These are phyloP conservation scores for Niveomyces coronatus DNA, from an alignment of 2,329 filamentous ascomycete genomes.

Conservation along the genomic window DNA sequence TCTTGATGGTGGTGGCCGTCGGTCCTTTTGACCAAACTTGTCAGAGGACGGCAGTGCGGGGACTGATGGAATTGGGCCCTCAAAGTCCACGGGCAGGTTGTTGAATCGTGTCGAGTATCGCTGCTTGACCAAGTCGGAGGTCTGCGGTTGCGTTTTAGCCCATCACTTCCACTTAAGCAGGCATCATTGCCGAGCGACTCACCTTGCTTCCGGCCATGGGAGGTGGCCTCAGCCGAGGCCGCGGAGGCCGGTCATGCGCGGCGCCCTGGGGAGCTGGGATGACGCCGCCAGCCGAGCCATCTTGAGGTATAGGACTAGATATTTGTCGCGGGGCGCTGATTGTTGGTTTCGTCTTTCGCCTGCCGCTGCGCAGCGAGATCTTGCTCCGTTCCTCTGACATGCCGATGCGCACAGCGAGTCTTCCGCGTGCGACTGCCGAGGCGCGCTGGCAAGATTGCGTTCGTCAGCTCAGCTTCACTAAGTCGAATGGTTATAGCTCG, in stretches of 20 bases:
- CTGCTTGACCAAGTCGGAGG: slow-evolving; percentile 80
- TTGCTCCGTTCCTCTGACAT: slow-evolving; percentile 55
- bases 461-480: slow-evolving; percentile 2
- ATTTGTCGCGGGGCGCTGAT: slow-evolving; percentile 56
- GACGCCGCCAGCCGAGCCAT: slow-evolving; percentile 23
- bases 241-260: slow-evolving; percentile 19
- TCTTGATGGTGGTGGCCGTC: slow-evolving; percentile 44
- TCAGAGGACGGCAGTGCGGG: slow-evolving; percentile 53
- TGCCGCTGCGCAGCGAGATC: slow-evolving; percentile 53
- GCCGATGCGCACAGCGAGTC: slow-evolving; percentile 11
- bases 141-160: slow-evolving; percentile 29
- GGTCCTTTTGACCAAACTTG: slow-evolving; percentile 44
- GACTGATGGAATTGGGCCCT: slow-evolving; percentile 59
- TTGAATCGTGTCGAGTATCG: slow-evolving; percentile 92
- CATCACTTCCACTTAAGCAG: slow-evolving; percentile 1
- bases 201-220: slow-evolving; percentile 48
- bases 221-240: slow-evolving; percentile 35
- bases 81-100: slow-evolving; percentile 59
- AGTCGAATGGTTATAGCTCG: not conserved
- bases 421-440: not conserved
- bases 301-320: slow-evolving; percentile 47
- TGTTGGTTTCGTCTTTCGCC: slow-evolving; percentile 49
- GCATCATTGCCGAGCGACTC: slow-evolving; percentile 10
- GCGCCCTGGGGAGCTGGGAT: slow-evolving; percentile 16
- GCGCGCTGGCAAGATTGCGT: slow-evolving; percentile 1